Percentiles rank a stretch among this genome's conserved stretches.
phyloP scores from a whole-genome alignment of 352 stramenopile species.

The Thraustochytrium sp. region DNA sequence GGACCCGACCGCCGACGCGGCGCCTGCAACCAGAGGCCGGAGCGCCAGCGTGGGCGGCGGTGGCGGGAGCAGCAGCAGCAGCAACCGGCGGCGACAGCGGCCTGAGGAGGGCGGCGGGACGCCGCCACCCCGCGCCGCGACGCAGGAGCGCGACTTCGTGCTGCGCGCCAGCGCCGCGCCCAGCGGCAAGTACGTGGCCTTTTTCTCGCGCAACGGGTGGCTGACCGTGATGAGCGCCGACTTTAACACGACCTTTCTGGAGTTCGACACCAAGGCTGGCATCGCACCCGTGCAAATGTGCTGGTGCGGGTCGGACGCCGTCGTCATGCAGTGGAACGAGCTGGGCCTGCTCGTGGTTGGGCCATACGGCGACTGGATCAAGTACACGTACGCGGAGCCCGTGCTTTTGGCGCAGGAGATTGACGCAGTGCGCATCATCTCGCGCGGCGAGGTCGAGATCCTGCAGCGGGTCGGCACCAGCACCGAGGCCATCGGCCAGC shows the following conservation, averaged over 20 bases:
- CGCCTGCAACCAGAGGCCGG: not conserved
- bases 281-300: constrained; percentile 45
- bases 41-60: no score
- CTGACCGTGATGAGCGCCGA: constrained; percentile 45
- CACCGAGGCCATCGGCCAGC: not conserved
- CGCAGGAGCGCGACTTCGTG: not conserved
- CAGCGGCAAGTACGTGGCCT: constrained; percentile 38
- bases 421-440: constrained; percentile 46
- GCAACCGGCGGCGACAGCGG: no score
- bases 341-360: constrained; percentile 46
- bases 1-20: not conserved
- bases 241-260: constrained; percentile 15
- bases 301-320: constrained; percentile 48
- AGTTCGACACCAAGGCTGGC: constrained; percentile 45
- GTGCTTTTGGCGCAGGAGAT: constrained; percentile 46
- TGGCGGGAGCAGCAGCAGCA: no score
- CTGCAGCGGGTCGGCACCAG: not conserved
- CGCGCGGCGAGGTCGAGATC: constrained; percentile 43
- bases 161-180: not conserved
- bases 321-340: constrained; percentile 46
- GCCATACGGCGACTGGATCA: constrained; percentile 48
- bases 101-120: no score
- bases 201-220: constrained; percentile 45
- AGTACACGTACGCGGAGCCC: constrained; percentile 49
- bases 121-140: not conserved